Evolutionary conservation across 805 yeast genomes (phyloP).

Genomic region (Ascoidea tarda): DNA sequence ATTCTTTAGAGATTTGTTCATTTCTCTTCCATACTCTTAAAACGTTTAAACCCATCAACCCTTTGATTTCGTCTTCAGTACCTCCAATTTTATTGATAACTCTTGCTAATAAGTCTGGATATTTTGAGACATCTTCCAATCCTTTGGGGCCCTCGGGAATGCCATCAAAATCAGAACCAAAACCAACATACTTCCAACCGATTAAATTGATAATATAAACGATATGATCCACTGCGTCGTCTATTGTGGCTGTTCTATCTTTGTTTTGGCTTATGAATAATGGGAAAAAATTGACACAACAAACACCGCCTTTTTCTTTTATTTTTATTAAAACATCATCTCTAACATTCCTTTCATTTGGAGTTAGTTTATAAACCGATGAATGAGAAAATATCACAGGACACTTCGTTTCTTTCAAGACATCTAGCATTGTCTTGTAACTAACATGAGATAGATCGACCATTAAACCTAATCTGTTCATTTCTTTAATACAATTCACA

Average conservation of each 20-base stretch:
- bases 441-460: slow-evolving; percentile 37
- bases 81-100: slow-evolving; percentile 23
- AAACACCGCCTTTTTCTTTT: slow-evolving; percentile 30
- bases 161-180: slow-evolving; percentile 42
- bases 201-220: slow-evolving; percentile 25
- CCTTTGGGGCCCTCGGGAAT: slow-evolving; percentile 33
- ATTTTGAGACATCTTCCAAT: slow-evolving; percentile 40
- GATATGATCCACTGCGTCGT: slow-evolving; percentile 33
- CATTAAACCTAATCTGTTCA: slow-evolving; percentile 40
- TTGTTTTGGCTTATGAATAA: slow-evolving; percentile 18
- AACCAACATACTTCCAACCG: slow-evolving; percentile 38
- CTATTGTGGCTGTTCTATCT: slow-evolving; percentile 22
- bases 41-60: slow-evolving; percentile 31
- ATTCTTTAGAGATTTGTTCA: slow-evolving; percentile 18
- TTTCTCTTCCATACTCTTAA: slow-evolving; percentile 31
- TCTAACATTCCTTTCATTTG: slow-evolving; percentile 32
- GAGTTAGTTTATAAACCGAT: slow-evolving; percentile 25
- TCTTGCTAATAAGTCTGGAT: slow-evolving; percentile 30
- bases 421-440: slow-evolving; percentile 31
- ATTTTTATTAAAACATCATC: slow-evolving; percentile 29
- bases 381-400: slow-evolving; percentile 39
- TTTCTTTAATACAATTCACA: slow-evolving; percentile 25
- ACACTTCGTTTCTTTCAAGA: slow-evolving; percentile 23
- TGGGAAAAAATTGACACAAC: slow-evolving; percentile 32
- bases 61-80: slow-evolving; percentile 27